Conservation (phyloP, 2,329 filamentous ascomycete species). For the Orbilia javanica region DNA sequence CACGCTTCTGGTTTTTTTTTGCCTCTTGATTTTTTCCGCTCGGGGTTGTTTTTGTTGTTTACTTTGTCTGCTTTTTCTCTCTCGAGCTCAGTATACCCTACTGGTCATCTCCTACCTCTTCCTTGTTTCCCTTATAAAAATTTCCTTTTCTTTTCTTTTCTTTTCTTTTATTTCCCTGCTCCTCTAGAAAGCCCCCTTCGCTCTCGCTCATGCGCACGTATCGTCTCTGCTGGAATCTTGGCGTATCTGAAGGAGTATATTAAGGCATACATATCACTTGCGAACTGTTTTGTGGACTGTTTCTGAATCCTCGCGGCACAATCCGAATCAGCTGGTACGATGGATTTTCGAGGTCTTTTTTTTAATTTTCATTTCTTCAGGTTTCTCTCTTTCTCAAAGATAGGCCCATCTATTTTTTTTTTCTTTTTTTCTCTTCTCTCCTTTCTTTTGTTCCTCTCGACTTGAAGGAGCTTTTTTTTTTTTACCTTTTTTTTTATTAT, state of each 20-base stretch:
- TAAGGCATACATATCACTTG: conserved; percentile 20
- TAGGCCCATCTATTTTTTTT: conserved; percentile 36
- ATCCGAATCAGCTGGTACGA: conserved; percentile 45
- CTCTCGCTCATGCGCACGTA: conserved; percentile 34
- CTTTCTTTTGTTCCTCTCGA: too few relatives aligned
- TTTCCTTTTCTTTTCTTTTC: conserved; percentile 18
- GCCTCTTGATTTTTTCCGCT: conserved; percentile 36
- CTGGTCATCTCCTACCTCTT: conserved; percentile 37
- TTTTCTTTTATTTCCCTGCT: conserved; percentile 27
- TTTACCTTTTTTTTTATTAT: conserved; percentile 6
- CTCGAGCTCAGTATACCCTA: conserved; percentile 53
- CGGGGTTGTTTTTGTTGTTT: conserved; percentile 58
- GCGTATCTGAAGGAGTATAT: conserved; percentile 39
- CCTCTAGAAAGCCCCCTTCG: conserved; percentile 40
- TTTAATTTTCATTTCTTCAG: conserved; percentile 35
- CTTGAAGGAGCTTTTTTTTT: too few relatives aligned
- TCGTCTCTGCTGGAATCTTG: conserved; percentile 38
- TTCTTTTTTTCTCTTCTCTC: conserved; percentile 38
- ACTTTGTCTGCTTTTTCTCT: conserved; percentile 62
- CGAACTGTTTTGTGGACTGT: conserved; percentile 26
- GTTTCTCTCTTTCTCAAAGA: conserved; percentile 57
- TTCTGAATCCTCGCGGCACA: conserved; percentile 16
- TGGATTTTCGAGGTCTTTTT: conserved; percentile 30
- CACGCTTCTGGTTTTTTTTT: conserved; percentile 58
- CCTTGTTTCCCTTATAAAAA: too few relatives aligned